These are phyloP conservation scores for Exserohilum turcica DNA, from an alignment of 2,329 filamentous ascomycete species.

Conservation along the genomic window DNA sequence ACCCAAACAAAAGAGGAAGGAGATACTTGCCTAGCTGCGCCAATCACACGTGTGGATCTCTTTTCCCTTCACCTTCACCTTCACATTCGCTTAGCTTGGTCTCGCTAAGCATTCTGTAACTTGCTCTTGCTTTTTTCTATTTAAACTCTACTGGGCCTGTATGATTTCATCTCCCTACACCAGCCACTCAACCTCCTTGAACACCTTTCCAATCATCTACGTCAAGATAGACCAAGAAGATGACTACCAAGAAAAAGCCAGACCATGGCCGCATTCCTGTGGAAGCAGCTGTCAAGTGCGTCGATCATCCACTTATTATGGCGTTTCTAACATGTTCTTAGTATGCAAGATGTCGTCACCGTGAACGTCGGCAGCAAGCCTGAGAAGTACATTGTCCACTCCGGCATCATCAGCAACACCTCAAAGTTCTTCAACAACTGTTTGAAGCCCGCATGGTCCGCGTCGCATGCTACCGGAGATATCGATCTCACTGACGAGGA, in stretches of 20 bases:
- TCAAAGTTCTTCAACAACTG: not conserved
- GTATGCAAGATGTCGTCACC: not conserved
- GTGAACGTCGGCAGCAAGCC: not conserved
- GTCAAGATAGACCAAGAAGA: not conserved
- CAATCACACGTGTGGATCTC: no score
- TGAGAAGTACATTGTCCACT: not conserved
- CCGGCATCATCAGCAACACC: not conserved
- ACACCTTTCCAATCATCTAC: not conserved
- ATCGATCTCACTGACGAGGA: not conserved
- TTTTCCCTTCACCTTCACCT: not conserved
- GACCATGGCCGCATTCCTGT: not conserved
- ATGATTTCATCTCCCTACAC: no score
- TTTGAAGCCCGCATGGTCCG: not conserved
- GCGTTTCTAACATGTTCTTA: not conserved
- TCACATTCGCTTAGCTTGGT: not conserved
- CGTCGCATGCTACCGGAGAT: not conserved
- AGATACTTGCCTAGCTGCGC: not conserved
- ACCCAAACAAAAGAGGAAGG: not conserved
- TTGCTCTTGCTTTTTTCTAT: not conserved
- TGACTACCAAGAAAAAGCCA: not conserved
- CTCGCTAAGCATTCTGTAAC: not conserved
- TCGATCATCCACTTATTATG: not conserved
- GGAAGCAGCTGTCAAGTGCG: not conserved
- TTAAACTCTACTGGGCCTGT: not conserved
- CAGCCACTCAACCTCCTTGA: no score